phyloP scores from a whole-genome alignment of 225 moss, liverwort and hornwort genomes.

The Polytrichum formosum region DNA sequence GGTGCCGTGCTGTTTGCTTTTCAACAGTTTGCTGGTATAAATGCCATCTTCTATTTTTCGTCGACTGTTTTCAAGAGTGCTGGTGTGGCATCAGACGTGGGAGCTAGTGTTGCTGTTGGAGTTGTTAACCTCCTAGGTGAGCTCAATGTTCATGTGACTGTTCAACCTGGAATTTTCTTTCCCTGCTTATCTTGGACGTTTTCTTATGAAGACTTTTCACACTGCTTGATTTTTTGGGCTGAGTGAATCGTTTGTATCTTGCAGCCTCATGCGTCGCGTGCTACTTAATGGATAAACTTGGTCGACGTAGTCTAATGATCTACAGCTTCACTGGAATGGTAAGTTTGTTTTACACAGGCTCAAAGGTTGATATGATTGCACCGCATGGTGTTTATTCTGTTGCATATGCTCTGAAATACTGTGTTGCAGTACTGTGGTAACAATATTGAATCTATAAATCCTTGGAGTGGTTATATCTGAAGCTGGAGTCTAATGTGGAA shows the following conservation, averaged over 20 bases:
- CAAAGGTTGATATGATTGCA: too few relatives aligned
- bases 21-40: constrained; percentile 90
- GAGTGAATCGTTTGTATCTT: neutral
- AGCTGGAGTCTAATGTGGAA: neutral
- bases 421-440: too few relatives aligned
- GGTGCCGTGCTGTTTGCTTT: constrained; percentile 74
- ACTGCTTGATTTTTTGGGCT: too few relatives aligned
- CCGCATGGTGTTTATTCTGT: too few relatives aligned
- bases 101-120: constrained; percentile 79
- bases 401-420: too few relatives aligned
- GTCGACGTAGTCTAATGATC: constrained; percentile 71
- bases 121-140: constrained; percentile 68
- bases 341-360: neutral
- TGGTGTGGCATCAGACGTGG: constrained; percentile 62
- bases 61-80: constrained; percentile 85
- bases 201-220: too few relatives aligned
- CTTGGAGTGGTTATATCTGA: too few relatives aligned
- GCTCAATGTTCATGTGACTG: too few relatives aligned
- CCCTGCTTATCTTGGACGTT: too few relatives aligned
- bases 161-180: too few relatives aligned
- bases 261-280: constrained; percentile 74
- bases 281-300: constrained; percentile 74
- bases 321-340: constrained; percentile 92
- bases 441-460: too few relatives aligned
- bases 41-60: constrained; percentile 88